Evolutionary conservation across 2,329 filamentous ascomycete species (phyloP), one percentile per base, ranked within the genome.

Genomic region (Diaporthe sp.): DNA sequence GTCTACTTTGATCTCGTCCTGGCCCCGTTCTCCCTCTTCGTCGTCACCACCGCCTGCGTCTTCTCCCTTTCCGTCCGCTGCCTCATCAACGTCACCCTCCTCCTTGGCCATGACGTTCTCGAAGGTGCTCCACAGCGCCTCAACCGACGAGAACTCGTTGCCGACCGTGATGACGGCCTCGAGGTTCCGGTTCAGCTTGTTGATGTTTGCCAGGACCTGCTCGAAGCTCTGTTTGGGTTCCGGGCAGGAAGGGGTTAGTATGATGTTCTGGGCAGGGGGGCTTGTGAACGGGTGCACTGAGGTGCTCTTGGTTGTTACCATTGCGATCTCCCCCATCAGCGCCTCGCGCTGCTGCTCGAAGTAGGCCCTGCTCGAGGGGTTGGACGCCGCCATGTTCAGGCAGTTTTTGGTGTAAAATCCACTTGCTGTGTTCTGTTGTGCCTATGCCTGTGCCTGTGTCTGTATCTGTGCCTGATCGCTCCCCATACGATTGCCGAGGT

Each of bases 121-220:
- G 82, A 99, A 98, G 81, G 98, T 95, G 53, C 94, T 97, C 97
- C 97, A 99, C 22, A 99, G 89, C 42, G 95, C 95, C 84, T 99
- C 97, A 58, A 99, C 97, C 5, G 95, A 96, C n/a, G 94, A 93
- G 85, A 99, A 98, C 82, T 99, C 97, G 84, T 98, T 98, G 51
- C 97, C 97, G 71, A 99, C 96, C 62, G 95, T 93, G 76, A 97
- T 96, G 28, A 98, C 94, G 74, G 95, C 94, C 85, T 99, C 96
- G 25, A 99, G 87, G 53, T 94, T 96, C 46, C 96, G 92, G 83
- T 98, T 99, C 75, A 99, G 87, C 80, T 96, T 96, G 86, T 98
- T 99, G 84, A 98, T 95, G 81, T 98, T 98, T 80, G 96, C 94
- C 13, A 99, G 92, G 75, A 98, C 95, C 81, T 97, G 93, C 81